Evolutionary conservation across 352 stramenopile species (phyloP).

Genomic region (Globisporangium camurandrum): DNA sequence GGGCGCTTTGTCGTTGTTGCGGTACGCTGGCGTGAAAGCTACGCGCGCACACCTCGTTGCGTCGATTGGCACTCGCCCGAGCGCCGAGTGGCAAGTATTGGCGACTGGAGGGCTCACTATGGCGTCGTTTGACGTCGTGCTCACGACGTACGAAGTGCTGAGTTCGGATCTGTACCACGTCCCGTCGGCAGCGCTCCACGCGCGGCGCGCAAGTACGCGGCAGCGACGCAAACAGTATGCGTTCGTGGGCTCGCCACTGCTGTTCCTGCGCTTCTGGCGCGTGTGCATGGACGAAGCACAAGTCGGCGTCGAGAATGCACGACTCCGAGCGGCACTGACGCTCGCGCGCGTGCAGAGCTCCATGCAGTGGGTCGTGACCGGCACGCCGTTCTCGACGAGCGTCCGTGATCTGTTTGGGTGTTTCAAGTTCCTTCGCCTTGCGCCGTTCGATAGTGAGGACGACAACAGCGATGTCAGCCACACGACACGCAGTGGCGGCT

Average conservation of each 20-base stretch:
- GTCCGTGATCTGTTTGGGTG: constrained; percentile 84
- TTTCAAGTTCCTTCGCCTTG: constrained; percentile 59
- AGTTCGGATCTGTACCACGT: constrained; percentile 77
- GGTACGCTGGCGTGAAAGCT: constrained; percentile 46
- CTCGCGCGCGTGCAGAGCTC: constrained; percentile 54
- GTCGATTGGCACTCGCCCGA: too few species aligned
- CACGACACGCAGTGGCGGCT: too few species aligned
- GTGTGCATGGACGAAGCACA: constrained; percentile 93
- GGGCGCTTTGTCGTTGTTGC: constrained; percentile 38
- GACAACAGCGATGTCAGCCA: constrained; percentile 8
- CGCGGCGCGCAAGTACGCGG: constrained; percentile 50
- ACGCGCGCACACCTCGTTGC: constrained; percentile 25
- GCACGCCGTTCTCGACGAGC: constrained; percentile 82
- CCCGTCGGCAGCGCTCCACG: constrained; percentile 21
- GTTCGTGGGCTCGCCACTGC: constrained; percentile 84
- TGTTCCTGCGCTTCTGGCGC: constrained; percentile 82
- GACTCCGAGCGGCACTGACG: constrained; percentile 74
- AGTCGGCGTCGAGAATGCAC: constrained; percentile 74
- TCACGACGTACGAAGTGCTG: constrained; percentile 89
- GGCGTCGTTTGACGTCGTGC: constrained; percentile 82
- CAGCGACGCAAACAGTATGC: constrained; percentile 69
- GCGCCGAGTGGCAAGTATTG: constrained; percentile 47
- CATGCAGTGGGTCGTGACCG: constrained; percentile 85
- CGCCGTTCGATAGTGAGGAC: constrained; percentile 29
- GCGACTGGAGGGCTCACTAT: constrained; percentile 35